Evolutionary conservation across 1,139 yeast species (phyloP), one percentile per base, ranked within the genome.

Genomic region (Zygotorulaspora mrakii): DNA sequence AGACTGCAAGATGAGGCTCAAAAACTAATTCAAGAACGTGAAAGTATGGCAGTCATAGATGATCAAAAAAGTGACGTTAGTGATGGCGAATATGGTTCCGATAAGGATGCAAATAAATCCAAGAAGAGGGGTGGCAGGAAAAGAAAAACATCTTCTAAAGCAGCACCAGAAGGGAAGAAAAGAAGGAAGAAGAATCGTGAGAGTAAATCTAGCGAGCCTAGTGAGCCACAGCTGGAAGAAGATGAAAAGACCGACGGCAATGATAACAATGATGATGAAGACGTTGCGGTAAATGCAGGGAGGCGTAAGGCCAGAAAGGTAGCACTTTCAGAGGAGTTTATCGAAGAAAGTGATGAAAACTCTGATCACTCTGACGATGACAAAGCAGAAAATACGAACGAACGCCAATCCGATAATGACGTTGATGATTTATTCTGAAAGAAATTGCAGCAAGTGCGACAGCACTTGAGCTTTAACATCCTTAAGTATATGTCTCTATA

Each of bases 1-100:
- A 73, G 68, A 42, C 69, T 86, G 40, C 94, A 84, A 58, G 87
- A 82, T 51, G 91, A 86, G 59, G 94, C 95, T 5, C 77, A 77
- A 52, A 81, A 82, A 58, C 81, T 55, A 20, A 57, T 62, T 28
- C 55, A 59, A 39, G 65, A 62, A 37, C 60, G 66, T 48, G 63
- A 68, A 49, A 68, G 57, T 12, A 39, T 53, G 20, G 45, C 51
- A 11, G 62, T 60, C 13, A 64, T 61, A n/a, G 69, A 67, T 14
- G 65, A 59, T 10, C 64, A 59, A 31, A 63, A 57, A 25, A 62
- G 57, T n/a, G 62, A 59, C 34, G 39, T 49, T 10, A 50, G 54
- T 29, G 61, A 47, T 24, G 40, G 42, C n/a, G 61, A 64, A 37
- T 67, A 61, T 32, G 58, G 55, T 38, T 66, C 61, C 40, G 57